Evolutionary conservation across 768 basidiomycete genomes (phyloP).

Genomic region (Rickenella mellea): DNA sequence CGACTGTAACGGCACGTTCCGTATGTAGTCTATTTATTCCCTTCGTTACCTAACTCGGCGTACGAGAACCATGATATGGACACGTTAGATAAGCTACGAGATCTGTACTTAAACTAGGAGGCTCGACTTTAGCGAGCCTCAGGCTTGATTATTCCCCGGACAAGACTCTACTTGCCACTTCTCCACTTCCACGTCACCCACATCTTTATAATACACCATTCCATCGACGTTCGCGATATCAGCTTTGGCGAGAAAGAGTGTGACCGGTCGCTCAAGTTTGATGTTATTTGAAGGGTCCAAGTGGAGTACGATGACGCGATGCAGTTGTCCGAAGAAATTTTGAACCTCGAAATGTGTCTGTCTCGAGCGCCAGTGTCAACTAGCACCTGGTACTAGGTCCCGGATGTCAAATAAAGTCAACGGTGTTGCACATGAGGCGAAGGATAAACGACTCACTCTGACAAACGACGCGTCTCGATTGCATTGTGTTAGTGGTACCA

Average conservation of each 20-base stretch:
- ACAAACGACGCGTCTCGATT: constrained; percentile 23
- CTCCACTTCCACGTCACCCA: constrained; percentile 9
- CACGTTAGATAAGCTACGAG: too few species aligned
- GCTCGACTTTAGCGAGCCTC: too few species aligned
- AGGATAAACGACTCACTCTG: constrained; percentile 15
- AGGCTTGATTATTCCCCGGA: too few species aligned
- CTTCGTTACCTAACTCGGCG: too few species aligned
- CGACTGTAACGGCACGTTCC: constrained; percentile 19
- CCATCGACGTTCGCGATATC: too few species aligned
- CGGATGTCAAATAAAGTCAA: too few species aligned
- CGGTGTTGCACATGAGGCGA: background rate
- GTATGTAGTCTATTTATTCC: too few species aligned
- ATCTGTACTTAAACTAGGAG: too few species aligned
- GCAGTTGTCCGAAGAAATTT: constrained; percentile 26
- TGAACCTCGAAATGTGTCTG: background rate
- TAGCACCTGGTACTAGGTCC: constrained; percentile 21
- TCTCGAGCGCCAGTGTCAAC: constrained; percentile 18
- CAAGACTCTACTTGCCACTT: constrained; percentile 17
- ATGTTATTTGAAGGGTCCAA: constrained; percentile 4
- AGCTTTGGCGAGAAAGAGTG: constrained; percentile 18
- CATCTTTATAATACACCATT: constrained; percentile 9
- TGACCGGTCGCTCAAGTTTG: constrained; percentile 8
- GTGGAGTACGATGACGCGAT: constrained; percentile 20
- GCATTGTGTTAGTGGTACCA: constrained; percentile 12
- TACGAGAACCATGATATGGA: too few species aligned